Base-by-base conservation (phyloP, 169 alveolate genomes). In the Plasmodium berghei region DNA sequence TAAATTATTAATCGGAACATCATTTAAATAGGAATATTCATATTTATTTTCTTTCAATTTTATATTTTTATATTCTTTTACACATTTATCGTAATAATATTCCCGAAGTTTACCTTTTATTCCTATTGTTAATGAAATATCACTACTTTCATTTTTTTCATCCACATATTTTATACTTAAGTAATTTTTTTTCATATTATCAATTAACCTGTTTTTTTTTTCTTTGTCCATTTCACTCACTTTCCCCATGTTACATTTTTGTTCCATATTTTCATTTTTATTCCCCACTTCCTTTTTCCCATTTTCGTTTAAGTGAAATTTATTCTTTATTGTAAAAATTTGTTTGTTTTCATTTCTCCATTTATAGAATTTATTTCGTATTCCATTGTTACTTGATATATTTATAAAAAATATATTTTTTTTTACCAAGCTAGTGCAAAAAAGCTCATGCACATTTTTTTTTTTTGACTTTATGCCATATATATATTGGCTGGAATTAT, bases 31-130 rank as follows among this genome's bases (percentile, higher is more conserved):
- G 5, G 77, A 26, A 48, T 83, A 83, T 34, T 83, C 83, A 71
- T 83, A 83, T 83, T 83, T 83, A 54, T 83, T 67, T 67, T 83
- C 90, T 42, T 67, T 67, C 8, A 83, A 42, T 83, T 83, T 83
- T 0, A 12, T 66, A 67, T 67, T 42, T 61, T 49, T 83, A 62
- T 67, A 83, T 34, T 83, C 34, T 69, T 83, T 83, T 56, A 83
- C 90, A 26, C 90, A 83, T 26, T 55, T 28, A 28, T 83, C 90
- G 55, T 83, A 83, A 48, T 83, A 83, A 28, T 67, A 46, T 56
- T 83, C 90, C 49, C 90, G 67, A 55, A 83, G 45, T 22, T 71
- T 67, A 9, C 83, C 24, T n/a, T 83, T 83, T 45, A 83, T 67
- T 9, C 69, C 56, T 46, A 83, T 62, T 59, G 55, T 83, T 71